Evolutionary conservation across 257 asterid species (phyloP).

Genomic region (Gentiana straminea): DNA sequence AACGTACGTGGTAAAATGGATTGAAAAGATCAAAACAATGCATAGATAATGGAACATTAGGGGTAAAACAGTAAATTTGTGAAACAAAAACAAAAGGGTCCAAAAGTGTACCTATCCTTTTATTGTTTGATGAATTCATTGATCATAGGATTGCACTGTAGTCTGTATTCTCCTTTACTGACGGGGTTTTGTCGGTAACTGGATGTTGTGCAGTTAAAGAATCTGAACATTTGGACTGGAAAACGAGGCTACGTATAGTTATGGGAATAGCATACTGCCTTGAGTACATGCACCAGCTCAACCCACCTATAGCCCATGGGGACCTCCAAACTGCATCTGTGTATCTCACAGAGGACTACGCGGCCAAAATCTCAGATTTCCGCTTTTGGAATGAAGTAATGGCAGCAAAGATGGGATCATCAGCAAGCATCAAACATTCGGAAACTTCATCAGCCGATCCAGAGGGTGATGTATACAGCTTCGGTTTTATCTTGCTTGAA

Average conservation of each 20-base stretch:
- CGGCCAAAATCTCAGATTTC: constrained; percentile 43
- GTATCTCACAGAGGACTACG: constrained; percentile 85
- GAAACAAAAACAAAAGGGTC: too few relatives aligned
- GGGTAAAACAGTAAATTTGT: too few relatives aligned
- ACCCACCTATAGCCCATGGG: constrained; percentile 52
- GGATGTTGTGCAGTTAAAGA: constrained; percentile 53
- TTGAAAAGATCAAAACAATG: too few relatives aligned
- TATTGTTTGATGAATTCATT: neutral
- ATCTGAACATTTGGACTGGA: constrained; percentile 82
- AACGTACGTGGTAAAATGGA: too few relatives aligned
- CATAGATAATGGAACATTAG: too few relatives aligned
- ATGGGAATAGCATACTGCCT: constrained; percentile 74
- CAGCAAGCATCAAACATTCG: constrained; percentile 31
- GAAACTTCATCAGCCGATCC: constrained; percentile 39
- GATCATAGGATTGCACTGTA: too few relatives aligned
- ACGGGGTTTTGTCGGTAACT: neutral
- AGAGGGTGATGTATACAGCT: constrained; percentile 43
- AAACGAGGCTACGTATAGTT: constrained; percentile 62
- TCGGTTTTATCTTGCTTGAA: constrained; percentile 70
- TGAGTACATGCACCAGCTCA: constrained; percentile 68
- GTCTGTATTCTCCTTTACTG: too few relatives aligned
- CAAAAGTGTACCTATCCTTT: neutral
- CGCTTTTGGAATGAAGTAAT: constrained; percentile 43
- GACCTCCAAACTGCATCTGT: constrained; percentile 60
- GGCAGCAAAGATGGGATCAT: constrained; percentile 39